These are phyloP conservation scores for Amoebophrya sp. DNA, from an alignment of 169 alveolate species.

Conservation along the genomic window DNA sequence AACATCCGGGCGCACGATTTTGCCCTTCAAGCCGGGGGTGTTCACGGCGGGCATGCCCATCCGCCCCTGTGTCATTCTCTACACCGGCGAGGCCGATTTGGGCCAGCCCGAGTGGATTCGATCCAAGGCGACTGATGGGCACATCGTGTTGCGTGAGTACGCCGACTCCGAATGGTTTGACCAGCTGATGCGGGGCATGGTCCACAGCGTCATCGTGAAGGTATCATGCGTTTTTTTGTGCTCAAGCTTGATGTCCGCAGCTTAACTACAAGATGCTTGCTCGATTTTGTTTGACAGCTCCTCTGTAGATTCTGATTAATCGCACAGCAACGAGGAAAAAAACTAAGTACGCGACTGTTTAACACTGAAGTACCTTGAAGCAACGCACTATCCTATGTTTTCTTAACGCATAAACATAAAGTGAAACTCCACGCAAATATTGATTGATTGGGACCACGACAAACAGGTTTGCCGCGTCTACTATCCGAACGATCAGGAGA, in stretches of 20 bases:
- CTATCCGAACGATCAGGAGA: neutral
- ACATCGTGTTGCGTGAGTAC: neutral
- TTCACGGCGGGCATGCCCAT: neutral
- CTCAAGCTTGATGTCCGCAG: too few species aligned
- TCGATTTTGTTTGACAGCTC: too few species aligned
- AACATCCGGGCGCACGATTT: neutral
- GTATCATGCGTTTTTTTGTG: too few species aligned
- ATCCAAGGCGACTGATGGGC: neutral
- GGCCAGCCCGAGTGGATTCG: neutral
- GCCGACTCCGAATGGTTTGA: neutral
- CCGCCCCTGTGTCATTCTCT: neutral
- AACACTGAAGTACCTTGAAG: too few species aligned
- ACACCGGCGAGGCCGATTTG: neutral
- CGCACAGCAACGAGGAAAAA: too few species aligned
- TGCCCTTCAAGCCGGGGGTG: neutral
- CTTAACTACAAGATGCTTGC: too few species aligned
- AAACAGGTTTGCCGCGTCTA: conserved; percentile 2
- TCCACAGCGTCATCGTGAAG: neutral
- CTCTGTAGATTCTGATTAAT: too few species aligned
- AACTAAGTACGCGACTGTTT: too few species aligned
- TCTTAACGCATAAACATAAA: too few species aligned
- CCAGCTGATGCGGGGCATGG: neutral
- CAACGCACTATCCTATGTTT: too few species aligned
- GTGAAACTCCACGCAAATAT: too few species aligned
- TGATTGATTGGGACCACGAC: too few species aligned